These are phyloP conservation scores for Mycena belliarum DNA, from an alignment of 768 basidiomycete genomes.

Conservation along the genomic window DNA sequence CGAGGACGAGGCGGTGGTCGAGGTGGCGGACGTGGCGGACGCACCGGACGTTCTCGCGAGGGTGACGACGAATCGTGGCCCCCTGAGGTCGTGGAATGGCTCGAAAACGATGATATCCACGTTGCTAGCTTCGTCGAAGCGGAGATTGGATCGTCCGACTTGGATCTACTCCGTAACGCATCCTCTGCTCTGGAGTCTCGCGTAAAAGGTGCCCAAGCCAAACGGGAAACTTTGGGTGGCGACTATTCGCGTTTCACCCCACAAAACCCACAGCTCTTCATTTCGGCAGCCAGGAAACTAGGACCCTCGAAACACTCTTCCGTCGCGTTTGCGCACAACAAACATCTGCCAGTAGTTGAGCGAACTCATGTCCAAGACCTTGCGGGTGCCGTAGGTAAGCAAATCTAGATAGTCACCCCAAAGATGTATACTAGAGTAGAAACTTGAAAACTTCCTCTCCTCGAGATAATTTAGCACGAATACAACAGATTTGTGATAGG, in stretches of 20 bases:
- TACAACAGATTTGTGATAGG: conserved; percentile 18
- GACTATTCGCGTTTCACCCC: conserved; percentile 53
- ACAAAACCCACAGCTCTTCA: conserved; percentile 26
- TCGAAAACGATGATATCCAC: conserved; percentile 3
- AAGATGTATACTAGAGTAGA: too few species aligned
- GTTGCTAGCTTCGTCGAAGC: conserved; percentile 28
- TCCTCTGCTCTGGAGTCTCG: background rate
- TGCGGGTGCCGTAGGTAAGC: conserved; percentile 24
- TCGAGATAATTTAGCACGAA: background rate
- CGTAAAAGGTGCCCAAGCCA: conserved; percentile 21
- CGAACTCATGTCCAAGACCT: conserved; percentile 43
- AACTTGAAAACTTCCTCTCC: too few species aligned
- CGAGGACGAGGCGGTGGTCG: background rate
- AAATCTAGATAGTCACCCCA: background rate
- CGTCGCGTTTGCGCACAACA: conserved; percentile 43
- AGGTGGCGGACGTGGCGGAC: background rate
- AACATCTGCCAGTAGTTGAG: conserved; percentile 40
- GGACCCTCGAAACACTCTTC: conserved; percentile 45
- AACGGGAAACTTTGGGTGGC: conserved; percentile 42
- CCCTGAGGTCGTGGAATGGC: conserved; percentile 13
- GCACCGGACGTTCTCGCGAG: background rate
- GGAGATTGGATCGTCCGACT: background rate
- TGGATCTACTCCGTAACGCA: background rate
- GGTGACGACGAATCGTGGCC: background rate
- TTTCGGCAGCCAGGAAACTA: conserved; percentile 30